Conservation (phyloP, 371 early-diverging fungal species). For the Cokeromyces recurvatus region DNA sequence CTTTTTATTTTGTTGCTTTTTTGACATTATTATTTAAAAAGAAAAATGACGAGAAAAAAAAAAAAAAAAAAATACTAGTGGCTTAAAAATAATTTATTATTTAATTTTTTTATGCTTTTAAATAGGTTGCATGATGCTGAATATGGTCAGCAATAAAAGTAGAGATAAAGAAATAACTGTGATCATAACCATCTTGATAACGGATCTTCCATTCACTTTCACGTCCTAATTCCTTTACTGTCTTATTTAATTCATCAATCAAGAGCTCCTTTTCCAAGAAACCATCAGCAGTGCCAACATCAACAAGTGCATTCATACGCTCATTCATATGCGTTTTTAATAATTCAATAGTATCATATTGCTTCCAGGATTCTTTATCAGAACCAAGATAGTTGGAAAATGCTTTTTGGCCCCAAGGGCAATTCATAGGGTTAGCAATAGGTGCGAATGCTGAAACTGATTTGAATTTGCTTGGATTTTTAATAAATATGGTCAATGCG, state of each 20-base stretch:
- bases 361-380: constrained; percentile 53
- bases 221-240: constrained; percentile 33
- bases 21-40: constrained; percentile 1
- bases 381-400: constrained; percentile 72
- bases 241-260: constrained; percentile 52
- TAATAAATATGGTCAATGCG: constrained; percentile 70
- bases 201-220: constrained; percentile 54
- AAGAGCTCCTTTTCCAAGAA: constrained; percentile 67
- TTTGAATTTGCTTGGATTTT: constrained; percentile 65
- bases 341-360: constrained; percentile 75
- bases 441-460: constrained; percentile 85
- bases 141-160: constrained; percentile 80
- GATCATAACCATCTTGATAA: constrained; percentile 81
- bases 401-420: constrained; percentile 78
- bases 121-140: constrained; percentile 62
- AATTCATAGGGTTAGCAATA: constrained; percentile 67
- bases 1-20: constrained; percentile 6
- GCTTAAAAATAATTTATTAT: neutral
- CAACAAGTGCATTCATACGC: constrained; percentile 35
- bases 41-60: neutral
- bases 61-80: neutral
- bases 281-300: constrained; percentile 64
- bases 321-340: constrained; percentile 31
- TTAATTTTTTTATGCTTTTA: constrained; percentile 22
- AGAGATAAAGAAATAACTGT: constrained; percentile 79